Base-by-base conservation (phyloP, 2,329 filamentous ascomycete genomes). In the Dryadomyces sulphureus region DNA sequence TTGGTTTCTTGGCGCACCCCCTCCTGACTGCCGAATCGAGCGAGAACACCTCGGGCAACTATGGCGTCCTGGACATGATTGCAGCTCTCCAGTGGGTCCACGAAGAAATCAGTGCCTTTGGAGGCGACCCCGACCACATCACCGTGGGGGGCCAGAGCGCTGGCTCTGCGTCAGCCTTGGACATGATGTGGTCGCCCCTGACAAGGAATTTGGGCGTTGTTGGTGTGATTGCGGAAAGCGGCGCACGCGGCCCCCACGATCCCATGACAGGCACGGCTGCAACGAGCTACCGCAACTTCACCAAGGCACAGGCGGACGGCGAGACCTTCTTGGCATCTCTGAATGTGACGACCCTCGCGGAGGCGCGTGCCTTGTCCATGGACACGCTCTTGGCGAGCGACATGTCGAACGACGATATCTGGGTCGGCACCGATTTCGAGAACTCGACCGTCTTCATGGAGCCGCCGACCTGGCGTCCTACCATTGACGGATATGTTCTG, bases 61-160 rank as follows among this genome's bases (percentile, higher is more conserved):
- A 69, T 11, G 73, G 68, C 4, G 59, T 72, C 30, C 58, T 62
- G 21, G 70, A 73, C 50, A 69, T 73, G 56, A 59, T 67, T 4
- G 48, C 69, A 14, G 70, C 66, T 0, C 53, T 73, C 16, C 55
- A 59, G 35, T 74, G 70, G 70, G 57, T 73, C 30, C 65, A 67
- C 45, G 66, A 67, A 45, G 73, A 67, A 53, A 70, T 72, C 25
- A 60, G 54, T 8, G 59, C 59, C 17, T 73, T 73, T 41, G 68
- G 69, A 17, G 70, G 69, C n/a, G 62, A 66, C 53, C 60, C 63
- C 12, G 44, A 53, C 2, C 64, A 67, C 46, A 66, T 73, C n/a
- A 16, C 16, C 16, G 17, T 19, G 11, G 17, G 16, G n/a, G 34
- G 34, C 34, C 34, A 36, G n/a, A n/a, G 14, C 14, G 34, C 34